phyloP scores from a whole-genome alignment of 768 basidiomycete genomes.

The Psilocybe subaeruginosa region DNA sequence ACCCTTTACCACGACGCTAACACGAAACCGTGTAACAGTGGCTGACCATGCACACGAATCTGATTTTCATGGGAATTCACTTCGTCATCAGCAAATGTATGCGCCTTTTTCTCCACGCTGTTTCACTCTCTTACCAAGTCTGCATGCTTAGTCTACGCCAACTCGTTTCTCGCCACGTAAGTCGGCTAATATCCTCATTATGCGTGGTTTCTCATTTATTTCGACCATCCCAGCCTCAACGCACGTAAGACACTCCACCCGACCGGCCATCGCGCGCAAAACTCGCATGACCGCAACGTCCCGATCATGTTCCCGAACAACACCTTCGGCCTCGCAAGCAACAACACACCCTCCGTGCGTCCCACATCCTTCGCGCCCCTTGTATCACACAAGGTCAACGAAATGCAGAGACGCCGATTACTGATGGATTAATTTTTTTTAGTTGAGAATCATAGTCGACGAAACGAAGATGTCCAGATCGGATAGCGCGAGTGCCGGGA shows the following conservation, averaged over 20 bases:
- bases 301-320: conserved; percentile 1
- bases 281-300: conserved; percentile 4
- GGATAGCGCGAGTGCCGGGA: not conserved
- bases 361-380: not conserved
- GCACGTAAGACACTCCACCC: conserved; percentile 11
- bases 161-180: conserved; percentile 52
- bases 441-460: conserved; percentile 2
- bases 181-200: conserved; percentile 9
- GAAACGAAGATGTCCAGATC: conserved; percentile 3
- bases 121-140: not conserved
- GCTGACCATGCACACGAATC: conserved; percentile 43
- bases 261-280: conserved; percentile 5
- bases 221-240: conserved; percentile 13
- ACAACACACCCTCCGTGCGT: not conserved
- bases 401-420: not conserved
- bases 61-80: conserved; percentile 57
- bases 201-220: not conserved
- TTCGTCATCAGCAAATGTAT: conserved; percentile 56
- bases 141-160: conserved; percentile 45
- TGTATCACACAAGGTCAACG: not conserved
- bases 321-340: not conserved
- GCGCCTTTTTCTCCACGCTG: conserved; percentile 6
- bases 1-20: not conserved
- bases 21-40: conserved; percentile 33
- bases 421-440: no score